These are phyloP conservation scores for Mycena maculata DNA, from an alignment of 768 basidiomycete species.

Conservation along the genomic window DNA sequence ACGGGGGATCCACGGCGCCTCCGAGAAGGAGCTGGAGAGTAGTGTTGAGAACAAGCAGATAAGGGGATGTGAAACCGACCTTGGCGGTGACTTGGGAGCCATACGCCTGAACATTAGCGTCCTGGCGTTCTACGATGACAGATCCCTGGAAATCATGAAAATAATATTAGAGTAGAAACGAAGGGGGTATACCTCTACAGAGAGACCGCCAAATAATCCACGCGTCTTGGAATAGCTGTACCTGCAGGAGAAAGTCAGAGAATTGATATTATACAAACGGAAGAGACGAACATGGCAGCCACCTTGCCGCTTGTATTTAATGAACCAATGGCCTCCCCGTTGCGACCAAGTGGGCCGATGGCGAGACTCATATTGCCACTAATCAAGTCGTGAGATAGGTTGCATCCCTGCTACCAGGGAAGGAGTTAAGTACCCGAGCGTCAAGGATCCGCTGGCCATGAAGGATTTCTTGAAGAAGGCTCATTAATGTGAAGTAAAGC, in stretches of 20 bases:
- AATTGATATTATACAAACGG: not conserved
- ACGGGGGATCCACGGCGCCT: constrained; percentile 77
- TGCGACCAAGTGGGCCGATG: constrained; percentile 92
- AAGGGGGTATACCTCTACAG: constrained; percentile 60
- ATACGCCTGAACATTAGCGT: constrained; percentile 91
- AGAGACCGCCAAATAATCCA: constrained; percentile 93
- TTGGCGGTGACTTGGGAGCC: constrained; percentile 76
- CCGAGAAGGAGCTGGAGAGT: constrained; percentile 70
- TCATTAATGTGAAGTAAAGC: constrained; percentile 11
- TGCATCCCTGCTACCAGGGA: not conserved
- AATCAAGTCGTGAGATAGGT: not conserved
- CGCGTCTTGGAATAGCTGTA: constrained; percentile 93
- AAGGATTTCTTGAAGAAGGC: constrained; percentile 70
- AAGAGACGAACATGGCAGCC: constrained; percentile 86
- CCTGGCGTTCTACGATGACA: constrained; percentile 93
- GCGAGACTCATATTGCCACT: constrained; percentile 88
- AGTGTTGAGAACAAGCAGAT: too few relatives aligned
- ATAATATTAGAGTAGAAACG: not conserved
- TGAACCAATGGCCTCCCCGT: constrained; percentile 90
- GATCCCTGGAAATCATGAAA: constrained; percentile 60
- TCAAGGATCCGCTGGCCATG: constrained; percentile 94
- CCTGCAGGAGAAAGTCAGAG: constrained; percentile 52
- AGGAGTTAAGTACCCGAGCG: constrained; percentile 62
- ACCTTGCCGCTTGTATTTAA: constrained; percentile 87
- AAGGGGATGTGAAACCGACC: too few relatives aligned